These are phyloP conservation scores for Paraglomus brasilianum DNA, from an alignment of 192 early-diverging fungal species.

Conservation along the genomic window DNA sequence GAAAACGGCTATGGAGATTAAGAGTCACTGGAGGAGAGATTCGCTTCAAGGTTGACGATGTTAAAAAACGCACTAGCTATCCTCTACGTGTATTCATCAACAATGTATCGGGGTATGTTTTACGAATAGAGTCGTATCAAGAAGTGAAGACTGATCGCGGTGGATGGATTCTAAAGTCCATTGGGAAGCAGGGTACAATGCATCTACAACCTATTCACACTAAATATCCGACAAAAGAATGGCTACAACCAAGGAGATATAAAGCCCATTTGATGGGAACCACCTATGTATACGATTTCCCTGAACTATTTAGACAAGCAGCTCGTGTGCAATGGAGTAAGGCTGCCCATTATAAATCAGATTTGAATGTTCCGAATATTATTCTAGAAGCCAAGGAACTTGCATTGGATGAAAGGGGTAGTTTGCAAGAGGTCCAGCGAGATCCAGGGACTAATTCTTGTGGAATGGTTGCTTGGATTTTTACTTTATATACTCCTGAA, in stretches of 20 bases:
- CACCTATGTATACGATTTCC: slow-evolving; percentile 99
- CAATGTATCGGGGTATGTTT: slow-evolving; percentile 89
- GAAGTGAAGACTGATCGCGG: slow-evolving; percentile 83
- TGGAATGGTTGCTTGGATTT: slow-evolving; percentile 97
- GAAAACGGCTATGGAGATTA: slow-evolving; percentile 90
- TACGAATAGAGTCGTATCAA: slow-evolving; percentile 90
- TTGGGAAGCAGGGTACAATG: slow-evolving; percentile 74
- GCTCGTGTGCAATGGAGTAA: slow-evolving; percentile 79
- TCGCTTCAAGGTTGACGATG: slow-evolving; percentile 87
- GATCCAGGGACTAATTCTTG: slow-evolving; percentile 86
- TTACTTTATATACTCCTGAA: slow-evolving; percentile 89
- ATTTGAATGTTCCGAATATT: slow-evolving; percentile 54
- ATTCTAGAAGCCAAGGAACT: slow-evolving; percentile 83
- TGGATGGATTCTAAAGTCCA: slow-evolving; percentile 84
- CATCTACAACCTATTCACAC: slow-evolving; percentile 79
- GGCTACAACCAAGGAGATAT: slow-evolving; percentile 95
- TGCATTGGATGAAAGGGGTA: slow-evolving; percentile 76
- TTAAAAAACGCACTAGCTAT: slow-evolving; percentile 46
- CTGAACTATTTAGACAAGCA: slow-evolving; percentile 91
- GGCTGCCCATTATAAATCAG: slow-evolving; percentile 42
- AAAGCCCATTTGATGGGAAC: slow-evolving; percentile 98
- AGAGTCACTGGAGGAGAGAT: slow-evolving; percentile 97
- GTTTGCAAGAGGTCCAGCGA: slow-evolving; percentile 75
- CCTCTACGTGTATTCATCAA: slow-evolving; percentile 90
- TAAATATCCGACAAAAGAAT: slow-evolving; percentile 91